Percentiles rank a stretch among this genome's conserved stretches.
Conservation (phyloP, 1,284 basidiomycete genomes). For the Ustilago tritici region DNA sequence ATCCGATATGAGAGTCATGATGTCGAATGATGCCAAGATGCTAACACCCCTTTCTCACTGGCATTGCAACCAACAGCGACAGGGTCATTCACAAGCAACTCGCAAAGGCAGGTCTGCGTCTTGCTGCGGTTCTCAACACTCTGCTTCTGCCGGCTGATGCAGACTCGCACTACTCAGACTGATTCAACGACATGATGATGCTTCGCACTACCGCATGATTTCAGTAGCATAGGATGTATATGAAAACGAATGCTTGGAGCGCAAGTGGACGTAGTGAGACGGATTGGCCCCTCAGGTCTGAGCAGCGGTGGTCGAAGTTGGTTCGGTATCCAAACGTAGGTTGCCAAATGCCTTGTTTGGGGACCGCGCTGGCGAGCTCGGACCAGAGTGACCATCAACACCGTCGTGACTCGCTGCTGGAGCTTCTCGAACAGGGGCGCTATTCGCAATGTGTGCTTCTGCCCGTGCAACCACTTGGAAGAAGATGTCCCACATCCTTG, state of each 20-base stretch:
- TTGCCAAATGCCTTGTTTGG: slow-evolving; percentile 23
- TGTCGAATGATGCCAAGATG: neutral
- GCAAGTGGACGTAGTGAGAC: neutral
- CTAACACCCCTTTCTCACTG: slow-evolving; percentile 1
- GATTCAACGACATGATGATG: neutral
- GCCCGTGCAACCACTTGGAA: slow-evolving; percentile 56
- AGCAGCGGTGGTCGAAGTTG: slow-evolving; percentile 2
- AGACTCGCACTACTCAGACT: neutral
- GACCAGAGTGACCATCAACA: slow-evolving; percentile 10
- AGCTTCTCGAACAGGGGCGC: slow-evolving; percentile 8
- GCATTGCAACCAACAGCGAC: slow-evolving; percentile 67
- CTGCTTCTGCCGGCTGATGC: slow-evolving; percentile 43
- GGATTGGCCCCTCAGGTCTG: neutral
- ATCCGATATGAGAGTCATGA: neutral
- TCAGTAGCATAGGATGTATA: neutral
- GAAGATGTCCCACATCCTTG: slow-evolving; percentile 58
- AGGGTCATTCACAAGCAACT: slow-evolving; percentile 84
- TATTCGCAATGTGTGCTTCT: slow-evolving; percentile 39
- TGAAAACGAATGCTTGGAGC: neutral
- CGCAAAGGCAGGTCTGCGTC: slow-evolving; percentile 82
- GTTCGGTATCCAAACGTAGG: slow-evolving; percentile 22
- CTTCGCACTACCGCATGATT: too few relatives aligned
- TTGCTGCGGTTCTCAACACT: slow-evolving; percentile 83
- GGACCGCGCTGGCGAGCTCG: slow-evolving; percentile 19
- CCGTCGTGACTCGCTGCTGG: neutral